These are phyloP conservation scores for Tetracladium marchalianum DNA, from an alignment of 495 filamentous ascomycete species.

Conservation along the genomic window DNA sequence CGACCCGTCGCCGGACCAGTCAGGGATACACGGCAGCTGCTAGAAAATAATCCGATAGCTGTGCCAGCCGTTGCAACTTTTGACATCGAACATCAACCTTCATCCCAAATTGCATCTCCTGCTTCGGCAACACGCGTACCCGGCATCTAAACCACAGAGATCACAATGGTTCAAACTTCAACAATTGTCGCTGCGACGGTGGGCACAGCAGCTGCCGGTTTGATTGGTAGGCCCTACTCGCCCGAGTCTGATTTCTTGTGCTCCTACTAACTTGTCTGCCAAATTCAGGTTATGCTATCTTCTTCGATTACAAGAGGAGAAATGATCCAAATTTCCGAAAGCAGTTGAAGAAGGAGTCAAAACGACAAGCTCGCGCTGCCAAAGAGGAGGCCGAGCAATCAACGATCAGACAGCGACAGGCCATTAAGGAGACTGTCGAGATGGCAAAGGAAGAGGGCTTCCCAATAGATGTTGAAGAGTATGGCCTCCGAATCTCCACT, in stretches of 20 bases:
- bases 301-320: conserved; percentile 91
- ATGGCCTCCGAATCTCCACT: conserved; percentile 36
- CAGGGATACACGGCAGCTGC: background rate
- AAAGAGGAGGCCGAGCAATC: conserved; percentile 68
- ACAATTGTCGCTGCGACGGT: conserved; percentile 64
- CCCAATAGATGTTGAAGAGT: conserved; percentile 78
- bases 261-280: conserved; percentile 13
- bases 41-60: background rate
- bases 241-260: background rate
- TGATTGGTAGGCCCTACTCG: conserved; percentile 50
- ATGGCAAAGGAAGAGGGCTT: conserved; percentile 82
- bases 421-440: conserved; percentile 61
- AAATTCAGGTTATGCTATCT: conserved; percentile 56
- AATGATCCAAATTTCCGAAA: conserved; percentile 80
- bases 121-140: background rate
- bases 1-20: too few relatives aligned
- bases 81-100: background rate
- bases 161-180: conserved; percentile 51
- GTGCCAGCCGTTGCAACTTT: conserved; percentile 13
- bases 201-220: conserved; percentile 63
- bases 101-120: background rate
- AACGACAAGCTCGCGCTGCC: conserved; percentile 59
- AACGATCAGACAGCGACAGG: conserved; percentile 56
- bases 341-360: conserved; percentile 71
- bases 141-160: background rate